phyloP scores from a whole-genome alignment of 305 asterid species.

The Ilex paraguariensis region DNA sequence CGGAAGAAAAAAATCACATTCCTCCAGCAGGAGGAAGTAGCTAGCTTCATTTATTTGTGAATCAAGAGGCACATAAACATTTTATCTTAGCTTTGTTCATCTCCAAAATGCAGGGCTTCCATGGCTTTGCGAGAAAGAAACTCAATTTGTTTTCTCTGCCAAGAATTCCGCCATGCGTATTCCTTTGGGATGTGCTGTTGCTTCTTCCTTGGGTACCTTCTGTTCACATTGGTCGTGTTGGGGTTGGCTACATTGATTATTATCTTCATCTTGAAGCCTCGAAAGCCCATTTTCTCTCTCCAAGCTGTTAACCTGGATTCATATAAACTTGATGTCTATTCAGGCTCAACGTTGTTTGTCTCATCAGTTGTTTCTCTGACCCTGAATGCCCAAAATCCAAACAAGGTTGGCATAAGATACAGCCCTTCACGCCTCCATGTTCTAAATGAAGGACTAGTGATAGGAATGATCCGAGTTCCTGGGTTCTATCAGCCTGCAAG shows the following conservation, averaged over 20 bases:
- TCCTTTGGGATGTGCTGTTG: constrained; percentile 33
- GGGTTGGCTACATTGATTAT: constrained; percentile 28
- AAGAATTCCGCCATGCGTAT: constrained; percentile 17
- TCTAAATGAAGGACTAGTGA: constrained; percentile 45
- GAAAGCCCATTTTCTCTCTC: constrained; percentile 44
- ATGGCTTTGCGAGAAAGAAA: constrained; percentile 23
- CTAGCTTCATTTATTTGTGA: constrained; percentile 7
- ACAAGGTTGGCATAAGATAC: constrained; percentile 47
- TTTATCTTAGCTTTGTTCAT: no score
- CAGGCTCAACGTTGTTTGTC: constrained; percentile 25
- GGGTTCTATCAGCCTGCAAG: constrained; percentile 60
- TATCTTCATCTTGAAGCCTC: constrained; percentile 42
- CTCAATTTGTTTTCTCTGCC: constrained; percentile 9
- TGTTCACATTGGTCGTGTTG: constrained; percentile 21
- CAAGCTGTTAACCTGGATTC: constrained; percentile 39
- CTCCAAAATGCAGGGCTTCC: constrained; percentile 18
- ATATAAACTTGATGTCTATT: constrained; percentile 32
- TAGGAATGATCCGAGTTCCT: constrained; percentile 54
- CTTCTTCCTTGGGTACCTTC: constrained; percentile 31
- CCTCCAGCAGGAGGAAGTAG: constrained; percentile 12
- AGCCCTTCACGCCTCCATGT: constrained; percentile 38
- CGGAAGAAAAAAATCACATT: constrained; percentile 38
- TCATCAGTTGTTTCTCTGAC: constrained; percentile 39
- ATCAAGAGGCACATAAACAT: not conserved
- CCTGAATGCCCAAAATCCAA: constrained; percentile 47